phyloP scores from a whole-genome alignment of 495 filamentous ascomycete species.

The Neurospora sp. region DNA sequence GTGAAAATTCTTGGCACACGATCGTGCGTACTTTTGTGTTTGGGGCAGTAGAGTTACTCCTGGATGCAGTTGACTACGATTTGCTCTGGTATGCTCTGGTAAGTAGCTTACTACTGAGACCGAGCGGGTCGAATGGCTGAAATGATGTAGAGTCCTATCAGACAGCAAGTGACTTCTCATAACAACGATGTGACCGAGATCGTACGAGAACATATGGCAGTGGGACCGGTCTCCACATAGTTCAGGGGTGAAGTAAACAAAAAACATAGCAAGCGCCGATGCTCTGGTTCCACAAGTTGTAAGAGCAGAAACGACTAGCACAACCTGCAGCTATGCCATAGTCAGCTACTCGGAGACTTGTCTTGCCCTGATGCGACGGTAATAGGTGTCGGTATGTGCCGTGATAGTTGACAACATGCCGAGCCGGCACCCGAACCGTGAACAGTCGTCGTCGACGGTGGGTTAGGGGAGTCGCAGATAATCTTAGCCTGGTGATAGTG shows the following conservation, averaged over 20 bases:
- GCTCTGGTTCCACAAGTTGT: neutral
- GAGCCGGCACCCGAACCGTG: neutral
- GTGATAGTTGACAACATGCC: neutral
- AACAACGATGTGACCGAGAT: neutral
- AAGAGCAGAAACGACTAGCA: neutral
- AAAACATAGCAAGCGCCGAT: neutral
- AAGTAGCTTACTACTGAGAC: neutral
- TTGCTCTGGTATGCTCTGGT: neutral
- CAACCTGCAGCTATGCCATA: neutral
- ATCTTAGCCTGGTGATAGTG: neutral
- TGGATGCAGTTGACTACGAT: neutral
- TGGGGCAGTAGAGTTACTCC: neutral
- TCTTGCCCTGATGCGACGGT: neutral
- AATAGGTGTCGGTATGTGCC: neutral
- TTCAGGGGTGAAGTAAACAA: neutral
- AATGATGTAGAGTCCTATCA: neutral
- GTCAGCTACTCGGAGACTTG: neutral
- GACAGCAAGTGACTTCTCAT: neutral
- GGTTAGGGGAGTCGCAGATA: neutral
- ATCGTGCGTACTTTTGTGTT: neutral
- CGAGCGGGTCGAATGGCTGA: neutral
- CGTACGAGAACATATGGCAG: neutral
- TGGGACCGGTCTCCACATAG: neutral
- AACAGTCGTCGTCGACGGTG: neutral
- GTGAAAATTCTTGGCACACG: neutral